Percentiles rank a stretch among this genome's conserved stretches.
Evolutionary conservation across 2,329 filamentous ascomycete species (phyloP).

Genomic region (Xylaria polymorpha): DNA sequence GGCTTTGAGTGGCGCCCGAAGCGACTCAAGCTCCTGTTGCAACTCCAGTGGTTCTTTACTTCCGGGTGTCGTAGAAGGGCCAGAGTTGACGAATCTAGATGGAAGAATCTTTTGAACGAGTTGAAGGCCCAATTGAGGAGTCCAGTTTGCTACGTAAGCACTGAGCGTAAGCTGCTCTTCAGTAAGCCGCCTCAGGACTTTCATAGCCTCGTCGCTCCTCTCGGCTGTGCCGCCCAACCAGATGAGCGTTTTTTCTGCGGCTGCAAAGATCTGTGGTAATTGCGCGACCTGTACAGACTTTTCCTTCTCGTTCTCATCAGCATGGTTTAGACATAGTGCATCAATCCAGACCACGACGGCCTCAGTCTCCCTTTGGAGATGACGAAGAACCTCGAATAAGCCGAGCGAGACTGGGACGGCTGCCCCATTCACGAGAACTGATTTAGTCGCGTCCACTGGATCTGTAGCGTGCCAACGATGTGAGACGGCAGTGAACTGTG

Average conservation of each 20-base stretch:
- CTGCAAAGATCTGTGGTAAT: constrained; percentile 37
- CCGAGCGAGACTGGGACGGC: constrained; percentile 36
- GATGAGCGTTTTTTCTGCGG: constrained; percentile 38
- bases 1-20: constrained; percentile 38
- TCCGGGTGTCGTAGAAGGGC: constrained; percentile 6
- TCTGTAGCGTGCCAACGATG: constrained; percentile 37
- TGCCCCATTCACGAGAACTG: constrained; percentile 39
- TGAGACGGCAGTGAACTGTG: constrained; percentile 40
- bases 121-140: constrained; percentile 34
- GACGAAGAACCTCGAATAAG: constrained; percentile 33
- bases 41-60: constrained; percentile 31
- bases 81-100: constrained; percentile 11
- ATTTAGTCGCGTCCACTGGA: constrained; percentile 32
- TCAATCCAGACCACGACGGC: constrained; percentile 43
- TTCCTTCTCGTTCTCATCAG: constrained; percentile 37
- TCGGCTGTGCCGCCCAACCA: constrained; percentile 40
- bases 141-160: constrained; percentile 38
- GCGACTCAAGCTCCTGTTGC: constrained; percentile 36
- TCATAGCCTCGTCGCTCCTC: constrained; percentile 42
- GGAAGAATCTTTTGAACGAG: constrained; percentile 38
- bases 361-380: constrained; percentile 36
- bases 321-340: constrained; percentile 46
- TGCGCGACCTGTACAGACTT: constrained; percentile 42
- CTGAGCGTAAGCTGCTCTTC: constrained; percentile 40
- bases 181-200: constrained; percentile 36